Evolutionary conservation across 163 green algal species (phyloP), one percentile per base, ranked within the genome.

Genomic region (Picocystis sp.): DNA sequence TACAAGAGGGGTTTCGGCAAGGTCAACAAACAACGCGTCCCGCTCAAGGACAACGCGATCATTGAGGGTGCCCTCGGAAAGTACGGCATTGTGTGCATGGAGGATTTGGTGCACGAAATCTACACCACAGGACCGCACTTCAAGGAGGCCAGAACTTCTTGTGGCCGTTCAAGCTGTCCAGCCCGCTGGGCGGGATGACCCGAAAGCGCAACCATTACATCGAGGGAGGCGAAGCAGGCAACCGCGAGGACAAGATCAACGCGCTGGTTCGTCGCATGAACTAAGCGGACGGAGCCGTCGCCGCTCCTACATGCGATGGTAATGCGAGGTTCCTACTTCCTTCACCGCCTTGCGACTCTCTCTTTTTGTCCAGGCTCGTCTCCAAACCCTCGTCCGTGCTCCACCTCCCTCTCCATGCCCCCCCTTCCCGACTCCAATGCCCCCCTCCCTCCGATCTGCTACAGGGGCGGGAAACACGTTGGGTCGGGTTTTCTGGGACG

Each of bases 1-100:
- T 96, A 95, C 83, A 99, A 99, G 85, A 81, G 90, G 53, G 90
- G 90, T n/a, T 93, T 82, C 59, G 90, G 81, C 69, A 99, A 99
- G 84, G 70, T 91, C 50, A 81, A 91, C 66, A 73, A 72, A 72
- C 69, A 81, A 64, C 81, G 91, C 61, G 83, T 95, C 52, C 75
- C 90, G 2, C 73, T 99, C 33, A 99, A 83, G 19, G 87, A 97
- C 78, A 95, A 95, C 78, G 64, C 65, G 53, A 73, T 93, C 66
- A 81, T 95, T 46, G 85, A 94, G 79, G 58, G 87, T 71, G 63
- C 64, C 43, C 76, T 99, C 54, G 91, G 91, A 63, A 79, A 89
- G 71, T 68, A 92, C 63, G 72, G 75, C 69, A 93, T 99, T 72
- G 93, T 99, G 76, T 99, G 91, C 73, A 73, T 96, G 52, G 91